Conservation (phyloP, 129 eudicot species). For the Heracleum sosnowskyi region DNA sequence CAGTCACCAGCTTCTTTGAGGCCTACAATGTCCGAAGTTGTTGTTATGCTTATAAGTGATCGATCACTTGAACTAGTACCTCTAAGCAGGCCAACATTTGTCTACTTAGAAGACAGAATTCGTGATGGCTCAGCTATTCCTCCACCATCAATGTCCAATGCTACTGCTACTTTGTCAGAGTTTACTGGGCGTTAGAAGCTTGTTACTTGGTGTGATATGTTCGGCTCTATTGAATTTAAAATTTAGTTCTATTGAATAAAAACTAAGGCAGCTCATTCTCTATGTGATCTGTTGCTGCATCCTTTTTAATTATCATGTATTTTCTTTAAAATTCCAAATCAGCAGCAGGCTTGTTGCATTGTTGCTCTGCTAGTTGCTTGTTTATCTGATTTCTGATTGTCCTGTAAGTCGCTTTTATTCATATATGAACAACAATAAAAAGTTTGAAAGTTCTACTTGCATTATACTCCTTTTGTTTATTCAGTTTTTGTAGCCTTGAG, state of each 20-base stretch:
- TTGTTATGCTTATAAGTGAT: slow-evolving; percentile 7
- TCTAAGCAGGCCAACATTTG: neutral
- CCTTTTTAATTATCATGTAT: neutral
- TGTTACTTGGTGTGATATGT: neutral
- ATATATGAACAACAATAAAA: too few species aligned
- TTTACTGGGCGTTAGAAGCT: slow-evolving; percentile 21
- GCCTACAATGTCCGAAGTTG: slow-evolving; percentile 10
- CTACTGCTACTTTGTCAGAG: slow-evolving; percentile 21
- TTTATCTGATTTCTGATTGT: neutral
- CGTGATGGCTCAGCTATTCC: neutral
- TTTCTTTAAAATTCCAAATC: too few species aligned
- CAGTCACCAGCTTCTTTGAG: slow-evolving; percentile 9
- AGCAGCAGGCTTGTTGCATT: neutral
- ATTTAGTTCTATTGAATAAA: neutral
- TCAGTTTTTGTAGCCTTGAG: too few species aligned
- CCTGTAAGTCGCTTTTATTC: neutral
- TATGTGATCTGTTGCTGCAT: neutral
- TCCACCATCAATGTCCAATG: slow-evolving; percentile 20
- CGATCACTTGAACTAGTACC: neutral
- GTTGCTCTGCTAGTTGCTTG: neutral
- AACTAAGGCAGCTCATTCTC: too few species aligned
- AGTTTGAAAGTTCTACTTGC: too few species aligned
- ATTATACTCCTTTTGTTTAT: too few species aligned
- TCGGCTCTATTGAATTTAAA: neutral
- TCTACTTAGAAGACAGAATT: slow-evolving; percentile 2